phyloP scores from a whole-genome alignment of 805 yeast species.

The Candida krabiensis region DNA sequence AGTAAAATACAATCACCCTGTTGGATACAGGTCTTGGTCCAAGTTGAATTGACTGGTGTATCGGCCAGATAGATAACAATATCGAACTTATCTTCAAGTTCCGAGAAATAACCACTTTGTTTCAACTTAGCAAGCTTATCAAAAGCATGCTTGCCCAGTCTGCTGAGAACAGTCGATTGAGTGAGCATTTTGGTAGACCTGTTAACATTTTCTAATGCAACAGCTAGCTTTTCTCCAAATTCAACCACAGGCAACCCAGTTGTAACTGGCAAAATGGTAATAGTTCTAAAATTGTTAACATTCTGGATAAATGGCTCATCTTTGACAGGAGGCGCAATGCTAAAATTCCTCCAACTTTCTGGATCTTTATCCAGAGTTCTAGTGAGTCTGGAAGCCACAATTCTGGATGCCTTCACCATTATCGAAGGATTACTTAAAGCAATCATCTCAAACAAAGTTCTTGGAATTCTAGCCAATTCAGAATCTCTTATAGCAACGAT shows the following conservation, averaged over 20 bases:
- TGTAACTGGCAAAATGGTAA: constrained; percentile 79
- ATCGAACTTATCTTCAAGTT: constrained; percentile 84
- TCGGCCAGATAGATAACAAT: constrained; percentile 91
- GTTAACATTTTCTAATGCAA: constrained; percentile 72
- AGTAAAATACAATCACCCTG: constrained; percentile 95
- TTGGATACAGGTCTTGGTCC: constrained; percentile 91
- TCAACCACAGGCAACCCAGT: constrained; percentile 83
- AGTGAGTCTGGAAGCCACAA: constrained; percentile 66
- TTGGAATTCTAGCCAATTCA: constrained; percentile 89
- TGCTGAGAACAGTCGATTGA: constrained; percentile 75
- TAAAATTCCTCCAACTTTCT: constrained; percentile 12
- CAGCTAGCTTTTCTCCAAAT: constrained; percentile 72
- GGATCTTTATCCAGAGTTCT: constrained; percentile 16
- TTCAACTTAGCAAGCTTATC: constrained; percentile 83
- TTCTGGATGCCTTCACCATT: constrained; percentile 83
- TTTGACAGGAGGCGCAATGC: constrained; percentile 33
- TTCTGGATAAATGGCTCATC: constrained; percentile 34
- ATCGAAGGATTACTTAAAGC: constrained; percentile 85
- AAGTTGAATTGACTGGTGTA: constrained; percentile 73
- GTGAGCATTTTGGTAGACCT: constrained; percentile 76
- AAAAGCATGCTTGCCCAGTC: constrained; percentile 90
- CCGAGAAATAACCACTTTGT: constrained; percentile 86
- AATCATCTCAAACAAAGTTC: constrained; percentile 81
- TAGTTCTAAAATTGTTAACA: constrained; percentile 66
- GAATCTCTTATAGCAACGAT: constrained; percentile 89